phyloP scores from a whole-genome alignment of 306 rosid species.

The Quercus suber region DNA sequence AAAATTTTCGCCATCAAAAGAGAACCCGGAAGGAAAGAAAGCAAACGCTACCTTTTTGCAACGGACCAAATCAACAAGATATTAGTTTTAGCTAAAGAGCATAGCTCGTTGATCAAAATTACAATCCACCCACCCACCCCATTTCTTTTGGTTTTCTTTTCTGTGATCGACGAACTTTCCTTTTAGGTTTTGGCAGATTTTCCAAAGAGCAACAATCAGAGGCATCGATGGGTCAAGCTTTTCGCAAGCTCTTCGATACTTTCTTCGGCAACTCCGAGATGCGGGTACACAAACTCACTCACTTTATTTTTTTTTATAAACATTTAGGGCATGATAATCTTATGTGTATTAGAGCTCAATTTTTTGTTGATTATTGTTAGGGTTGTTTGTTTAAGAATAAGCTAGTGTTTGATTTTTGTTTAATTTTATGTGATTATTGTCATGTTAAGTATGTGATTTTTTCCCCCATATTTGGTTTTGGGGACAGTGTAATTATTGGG shows the following conservation, averaged over 20 bases:
- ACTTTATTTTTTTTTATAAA: not conserved
- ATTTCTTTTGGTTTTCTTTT: no score
- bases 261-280: constrained; percentile 67
- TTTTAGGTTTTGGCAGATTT: not conserved
- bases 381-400: not conserved
- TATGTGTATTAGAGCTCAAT: not conserved
- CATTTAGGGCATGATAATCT: not conserved
- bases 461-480: not conserved
- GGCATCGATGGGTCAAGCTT: constrained; percentile 53
- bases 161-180: not conserved
- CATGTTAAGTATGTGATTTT: not conserved
- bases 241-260: constrained; percentile 62
- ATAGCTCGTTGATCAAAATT: not conserved
- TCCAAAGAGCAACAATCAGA: not conserved
- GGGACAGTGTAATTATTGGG: not conserved
- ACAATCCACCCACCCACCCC: no score
- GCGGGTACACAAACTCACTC: constrained; percentile 38
- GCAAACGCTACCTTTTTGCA: constrained; percentile 12
- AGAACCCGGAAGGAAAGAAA: not conserved
- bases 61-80: not conserved
- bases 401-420: not conserved
- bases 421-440: not conserved
- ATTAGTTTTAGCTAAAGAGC: no score
- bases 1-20: not conserved
- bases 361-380: not conserved